Base-by-base conservation (phyloP, 192 early-diverging fungal genomes). In the Kickxella alabastrina region DNA sequence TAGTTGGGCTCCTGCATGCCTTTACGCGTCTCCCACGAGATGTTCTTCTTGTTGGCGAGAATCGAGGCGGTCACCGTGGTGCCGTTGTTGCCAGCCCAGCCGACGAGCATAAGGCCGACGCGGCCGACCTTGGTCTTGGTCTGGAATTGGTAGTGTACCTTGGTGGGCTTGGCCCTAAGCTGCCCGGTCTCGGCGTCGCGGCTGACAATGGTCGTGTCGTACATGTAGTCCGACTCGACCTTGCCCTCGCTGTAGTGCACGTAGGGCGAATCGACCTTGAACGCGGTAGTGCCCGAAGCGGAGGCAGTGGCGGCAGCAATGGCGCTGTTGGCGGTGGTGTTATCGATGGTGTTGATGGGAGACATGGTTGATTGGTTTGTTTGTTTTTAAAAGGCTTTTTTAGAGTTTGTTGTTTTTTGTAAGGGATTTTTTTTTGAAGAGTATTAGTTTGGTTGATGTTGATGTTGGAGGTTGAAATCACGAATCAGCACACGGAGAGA, bases 61-160 rank as follows among this genome's bases (percentile, higher is more conserved):
- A 97, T 91, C 69, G 92, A 88, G 6, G 96, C 96, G 35, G 94
- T 97, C 52, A 98, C 65, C 49, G 95, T 98, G 48, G 92, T 90
- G 49, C 95, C 95, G 79, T 98, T 98, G 90, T 99, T 99, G 62
- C 96, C 96, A 62, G 93, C 96, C 92, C 92, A 95, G 25, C 96
- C 96, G 62, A 99, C 93, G 72, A 99, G 87, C 96, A 99, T 97
- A 39, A 99, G 79, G 57, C 92, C 91, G 68, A 75, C 68, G 52
- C 70, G 70, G 8, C 68, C 67, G 34, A 97, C 86, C 27, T 70
- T 81, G 64, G 82, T 80, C 41, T 85, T 83, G 65, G 89, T 90
- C 73, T 88, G 84, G 81, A 99, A 99, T 49, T 87, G 74, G 83
- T 93, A 98, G 59, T 77, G 77, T 59, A 85, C 85, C 75, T 93